Base-by-base conservation (phyloP, 73 alveolate genomes). In the Paraurostyla sp. region DNA sequence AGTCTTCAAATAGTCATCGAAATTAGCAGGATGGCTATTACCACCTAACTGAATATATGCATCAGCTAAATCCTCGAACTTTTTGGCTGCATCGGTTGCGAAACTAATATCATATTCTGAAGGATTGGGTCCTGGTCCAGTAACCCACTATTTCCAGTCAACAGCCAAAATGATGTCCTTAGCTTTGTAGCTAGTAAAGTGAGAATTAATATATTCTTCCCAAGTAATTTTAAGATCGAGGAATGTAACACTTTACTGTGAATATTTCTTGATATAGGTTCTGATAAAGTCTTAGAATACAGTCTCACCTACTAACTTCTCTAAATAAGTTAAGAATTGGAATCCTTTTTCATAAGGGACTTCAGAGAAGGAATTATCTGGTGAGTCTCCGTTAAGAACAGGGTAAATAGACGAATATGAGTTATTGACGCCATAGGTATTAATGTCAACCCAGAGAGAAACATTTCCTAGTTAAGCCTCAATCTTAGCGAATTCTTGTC, bases 341-440 rank as follows among this genome's bases (percentile, higher is more conserved):
- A 92, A 97, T 42, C 99, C 99, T 85, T 97, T 97, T 69, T 97
- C 99, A 81, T 98, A 98, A n/a, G 99, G 99, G 48, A 98, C 90
- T 25, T 97, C 85, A 20, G 99, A 96, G 68, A 98, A 97, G 0
- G 99, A 96, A 88, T 98, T 99, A 80, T 98, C 99, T 22, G 99
- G 99, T 71, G 98, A 97, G 27, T 92, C 80, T 11, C 96, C 96
- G 32, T 92, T 54, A 18, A 78, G 60, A 0, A 51, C 51, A 11
- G 89, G 89, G 46, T 78, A 78, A 9, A 78, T 32, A 54, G 68
- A 32, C 23, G 89, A 78, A 60, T 52, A 78, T 3, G 76, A 32
- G 45, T 29, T 52, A 42, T 23, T 35, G 18, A 33, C 78, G 20
- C 76, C 80, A 35, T 33, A 76, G 60, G n/a, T 52, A 36, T 45